Evolutionary conservation across 768 basidiomycete genomes (phyloP).

Genomic region (Boletus pseudopeckii): DNA sequence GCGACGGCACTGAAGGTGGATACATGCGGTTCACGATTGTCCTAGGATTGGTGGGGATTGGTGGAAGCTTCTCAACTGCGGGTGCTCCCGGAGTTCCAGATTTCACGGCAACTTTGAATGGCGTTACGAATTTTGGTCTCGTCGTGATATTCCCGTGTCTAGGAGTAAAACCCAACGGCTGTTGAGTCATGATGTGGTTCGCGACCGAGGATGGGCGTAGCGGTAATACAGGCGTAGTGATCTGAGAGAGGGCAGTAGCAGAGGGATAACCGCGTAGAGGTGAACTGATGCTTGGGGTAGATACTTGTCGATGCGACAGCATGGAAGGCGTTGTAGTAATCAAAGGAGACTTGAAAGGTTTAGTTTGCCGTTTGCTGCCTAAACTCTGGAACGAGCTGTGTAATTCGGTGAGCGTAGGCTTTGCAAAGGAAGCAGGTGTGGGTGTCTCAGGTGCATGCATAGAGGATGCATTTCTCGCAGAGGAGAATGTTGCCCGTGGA

Average conservation of each 20-base stretch:
- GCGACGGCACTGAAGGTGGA: slow-evolving; percentile 18
- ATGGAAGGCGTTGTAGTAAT: slow-evolving; percentile 17
- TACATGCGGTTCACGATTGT: slow-evolving; percentile 17
- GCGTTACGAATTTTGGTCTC: slow-evolving; percentile 50
- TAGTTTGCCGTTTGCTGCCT: slow-evolving; percentile 19
- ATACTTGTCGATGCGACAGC: slow-evolving; percentile 11
- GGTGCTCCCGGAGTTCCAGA: slow-evolving; percentile 33
- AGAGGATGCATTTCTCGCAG: slow-evolving; percentile 37
- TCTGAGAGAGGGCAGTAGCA: slow-evolving; percentile 6
- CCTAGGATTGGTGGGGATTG: neutral
- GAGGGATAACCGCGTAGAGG: slow-evolving; percentile 12
- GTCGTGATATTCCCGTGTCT: slow-evolving; percentile 31
- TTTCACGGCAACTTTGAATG: slow-evolving; percentile 55
- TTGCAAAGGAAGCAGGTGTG: slow-evolving; percentile 28
- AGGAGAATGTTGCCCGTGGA: slow-evolving; percentile 34
- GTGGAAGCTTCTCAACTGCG: slow-evolving; percentile 1
- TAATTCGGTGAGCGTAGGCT: slow-evolving; percentile 8
- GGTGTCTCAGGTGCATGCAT: slow-evolving; percentile 36
- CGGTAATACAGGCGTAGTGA: slow-evolving; percentile 27
- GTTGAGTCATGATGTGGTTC: slow-evolving; percentile 15
- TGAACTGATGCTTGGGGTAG: slow-evolving; percentile 31
- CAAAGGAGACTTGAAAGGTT: slow-evolving; percentile 48
- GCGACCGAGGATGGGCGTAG: slow-evolving; percentile 32
- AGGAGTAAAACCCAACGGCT: slow-evolving; percentile 25
- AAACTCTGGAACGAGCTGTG: slow-evolving; percentile 11